Conservation (phyloP, 179 eudicot genomes). For the Beta lomatogona region DNA sequence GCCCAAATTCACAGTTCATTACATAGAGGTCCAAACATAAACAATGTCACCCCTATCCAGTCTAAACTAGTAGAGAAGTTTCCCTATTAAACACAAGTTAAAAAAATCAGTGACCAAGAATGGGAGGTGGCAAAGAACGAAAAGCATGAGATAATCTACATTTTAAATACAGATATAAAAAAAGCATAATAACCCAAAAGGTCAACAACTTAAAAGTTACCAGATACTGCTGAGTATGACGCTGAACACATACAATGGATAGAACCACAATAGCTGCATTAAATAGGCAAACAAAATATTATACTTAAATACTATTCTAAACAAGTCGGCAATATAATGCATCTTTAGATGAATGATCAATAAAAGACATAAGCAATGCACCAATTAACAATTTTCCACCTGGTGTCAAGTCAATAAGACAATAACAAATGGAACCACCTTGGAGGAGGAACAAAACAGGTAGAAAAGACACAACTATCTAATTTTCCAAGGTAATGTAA, state of each 20-base stretch:
- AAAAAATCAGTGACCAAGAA: too few relatives aligned
- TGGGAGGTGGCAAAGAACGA: too few relatives aligned
- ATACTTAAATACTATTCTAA: slow-evolving; percentile 3
- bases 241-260: slow-evolving; percentile 87
- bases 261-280: slow-evolving; percentile 85
- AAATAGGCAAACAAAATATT: slow-evolving; percentile 20
- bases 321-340: not conserved
- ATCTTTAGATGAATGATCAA: not conserved
- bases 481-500: not conserved
- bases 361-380: not conserved
- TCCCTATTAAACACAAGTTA: not conserved
- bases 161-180: not conserved
- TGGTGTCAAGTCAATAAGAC: not conserved
- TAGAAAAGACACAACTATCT: not conserved
- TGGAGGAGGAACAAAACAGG: not conserved
- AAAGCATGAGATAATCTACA: not conserved
- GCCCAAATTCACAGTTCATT: too few relatives aligned
- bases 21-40: not conserved
- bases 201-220: slow-evolving; percentile 38
- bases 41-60: not conserved
- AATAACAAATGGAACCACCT: not conserved
- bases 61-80: not conserved
- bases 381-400: not conserved
- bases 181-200: not conserved
- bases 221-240: slow-evolving; percentile 80